Evolutionary conservation across 1,139 yeast genomes (phyloP), one percentile per base, ranked within the genome.

Genomic region (Pichia sp.): DNA sequence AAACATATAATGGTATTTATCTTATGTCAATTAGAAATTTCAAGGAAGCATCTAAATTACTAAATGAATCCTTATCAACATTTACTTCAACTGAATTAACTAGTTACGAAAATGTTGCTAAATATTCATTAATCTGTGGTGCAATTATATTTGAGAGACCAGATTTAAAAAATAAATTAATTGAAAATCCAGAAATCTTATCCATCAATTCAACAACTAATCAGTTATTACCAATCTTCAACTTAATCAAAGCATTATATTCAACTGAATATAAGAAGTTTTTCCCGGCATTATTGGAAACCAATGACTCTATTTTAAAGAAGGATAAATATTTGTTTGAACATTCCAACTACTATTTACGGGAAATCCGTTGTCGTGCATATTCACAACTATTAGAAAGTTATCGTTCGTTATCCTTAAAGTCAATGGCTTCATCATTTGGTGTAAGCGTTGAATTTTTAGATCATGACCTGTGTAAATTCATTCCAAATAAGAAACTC

Each of bases 301-400:
- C 94, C 5, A 81, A 87, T 64, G 92, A 86, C 59, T 76, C 78
- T 52, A 80, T 87, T 48, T 71, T 94, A 53, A 66, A 81, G 39
- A 80, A 82, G 46, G 82, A 87, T 67, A 85, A 89, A 66, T 90
- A 84, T 65, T 70, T 92, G 55, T 73, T 79, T 41, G 79, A 80
- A 37, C 98, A 94, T 66, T 79, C 95, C 8, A 82, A 82, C 61
- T 92, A 74, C 66, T 89, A 86, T 64, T 75, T 90, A 54, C 79
- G 97, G 53, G 98, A 92, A 68, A 80, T 94, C 84, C 79, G 98
- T 68, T 82, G 96, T 66, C 89, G 88, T 68, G 97, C 96, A 1
- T 94, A 94, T 64, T 82, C 95, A 2, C 99, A 92, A 68, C 74
- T 94, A 59, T 76, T 94, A 61, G 97, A 94, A 68, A 85, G 96